These are phyloP conservation scores for Paraphoma chrysanthemicola DNA, from an alignment of 2,329 filamentous ascomycete genomes.

Conservation along the genomic window DNA sequence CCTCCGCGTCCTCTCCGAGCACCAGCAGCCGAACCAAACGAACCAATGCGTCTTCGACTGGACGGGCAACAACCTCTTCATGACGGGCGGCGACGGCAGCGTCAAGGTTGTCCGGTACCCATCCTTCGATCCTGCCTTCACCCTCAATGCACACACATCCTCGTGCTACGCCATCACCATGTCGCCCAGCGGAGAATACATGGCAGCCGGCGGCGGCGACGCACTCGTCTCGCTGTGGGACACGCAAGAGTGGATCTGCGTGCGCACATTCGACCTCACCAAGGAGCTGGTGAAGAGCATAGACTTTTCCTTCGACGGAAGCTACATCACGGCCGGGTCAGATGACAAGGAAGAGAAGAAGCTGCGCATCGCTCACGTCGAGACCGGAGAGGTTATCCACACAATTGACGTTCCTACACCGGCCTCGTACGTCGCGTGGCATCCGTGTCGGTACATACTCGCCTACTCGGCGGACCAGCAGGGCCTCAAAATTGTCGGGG, in stretches of 20 bases:
- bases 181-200: conserved; percentile 73
- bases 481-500: conserved; percentile 72
- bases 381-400: conserved; percentile 76
- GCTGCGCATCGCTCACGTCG: conserved; percentile 73
- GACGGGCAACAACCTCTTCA: conserved; percentile 72
- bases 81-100: conserved; percentile 74
- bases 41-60: conserved; percentile 79
- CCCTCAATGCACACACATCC: conserved; percentile 75
- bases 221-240: conserved; percentile 80
- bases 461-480: conserved; percentile 71
- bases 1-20: conserved; percentile 62
- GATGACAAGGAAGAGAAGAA: conserved; percentile 77
- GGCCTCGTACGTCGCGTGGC: conserved; percentile 75
- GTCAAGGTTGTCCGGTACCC: conserved; percentile 68
- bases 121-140: conserved; percentile 57
- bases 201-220: conserved; percentile 78
- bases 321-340: conserved; percentile 75
- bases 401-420: conserved; percentile 72
- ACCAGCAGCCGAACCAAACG: conserved; percentile 69
- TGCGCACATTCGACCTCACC: conserved; percentile 73
- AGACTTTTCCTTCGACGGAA: conserved; percentile 80
- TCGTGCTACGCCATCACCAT: conserved; percentile 73
- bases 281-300: conserved; percentile 73
- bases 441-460: conserved; percentile 75
- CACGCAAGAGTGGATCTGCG: conserved; percentile 77